Conservation (phyloP, 2,329 filamentous ascomycete species). For the Lachnellula hyalina region DNA sequence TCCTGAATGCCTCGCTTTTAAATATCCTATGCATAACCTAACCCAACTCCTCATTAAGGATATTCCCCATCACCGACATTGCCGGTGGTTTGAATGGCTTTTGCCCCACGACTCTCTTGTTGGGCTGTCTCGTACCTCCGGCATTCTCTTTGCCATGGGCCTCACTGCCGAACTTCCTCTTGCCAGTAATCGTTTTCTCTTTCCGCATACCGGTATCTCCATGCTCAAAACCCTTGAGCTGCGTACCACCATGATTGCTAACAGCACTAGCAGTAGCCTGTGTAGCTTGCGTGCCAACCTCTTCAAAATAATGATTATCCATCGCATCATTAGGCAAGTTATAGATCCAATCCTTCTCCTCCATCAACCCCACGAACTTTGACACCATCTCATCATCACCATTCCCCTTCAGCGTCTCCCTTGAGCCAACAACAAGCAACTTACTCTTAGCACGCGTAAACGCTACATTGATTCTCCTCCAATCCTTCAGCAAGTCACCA, state of each 20-base stretch:
- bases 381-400: conserved; percentile 66
- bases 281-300: conserved; percentile 43
- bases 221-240: conserved; percentile 12
- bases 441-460: conserved; percentile 92
- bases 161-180: not conserved
- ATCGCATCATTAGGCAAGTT: conserved; percentile 61
- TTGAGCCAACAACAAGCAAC: conserved; percentile 80
- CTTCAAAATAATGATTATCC: conserved; percentile 62
- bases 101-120: conserved; percentile 52
- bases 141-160: not conserved
- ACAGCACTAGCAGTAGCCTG: conserved; percentile 35
- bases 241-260: conserved; percentile 10
- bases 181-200: not conserved
- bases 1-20: not conserved
- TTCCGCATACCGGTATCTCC: conserved; percentile 2
- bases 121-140: conserved; percentile 36
- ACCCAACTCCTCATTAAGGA: conserved; percentile 59
- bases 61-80: conserved; percentile 52
- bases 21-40: conserved; percentile 1
- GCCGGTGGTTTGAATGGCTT: conserved; percentile 42
- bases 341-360: conserved; percentile 72
- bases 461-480: conserved; percentile 90
- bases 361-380: conserved; percentile 72
- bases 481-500: conserved; percentile 88
- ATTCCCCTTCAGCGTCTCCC: conserved; percentile 61